Evolutionary conservation across 768 basidiomycete species (phyloP).

Genomic region (Lepiota brunneoincarnata): DNA sequence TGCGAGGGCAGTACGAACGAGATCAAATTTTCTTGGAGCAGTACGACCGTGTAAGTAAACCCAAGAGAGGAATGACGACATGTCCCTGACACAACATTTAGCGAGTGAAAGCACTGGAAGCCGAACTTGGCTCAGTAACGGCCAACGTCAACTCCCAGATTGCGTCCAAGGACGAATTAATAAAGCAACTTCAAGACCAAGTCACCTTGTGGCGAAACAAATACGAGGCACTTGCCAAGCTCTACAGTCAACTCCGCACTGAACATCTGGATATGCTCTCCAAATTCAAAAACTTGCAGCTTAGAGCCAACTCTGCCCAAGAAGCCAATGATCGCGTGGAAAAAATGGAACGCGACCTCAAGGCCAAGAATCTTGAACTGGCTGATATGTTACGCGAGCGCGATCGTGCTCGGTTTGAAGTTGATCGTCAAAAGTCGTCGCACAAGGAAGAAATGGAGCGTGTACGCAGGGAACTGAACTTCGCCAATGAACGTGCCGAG

Average conservation of each 20-base stretch:
- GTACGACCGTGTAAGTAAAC: constrained; percentile 79
- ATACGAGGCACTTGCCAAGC: constrained; percentile 96
- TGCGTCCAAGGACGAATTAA: constrained; percentile 90
- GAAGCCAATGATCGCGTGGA: constrained; percentile 99
- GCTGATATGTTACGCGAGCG: constrained; percentile 99
- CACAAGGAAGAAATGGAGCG: constrained; percentile 97
- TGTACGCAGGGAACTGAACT: constrained; percentile 85
- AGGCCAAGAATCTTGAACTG: constrained; percentile 96
- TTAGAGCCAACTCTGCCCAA: constrained; percentile 97
- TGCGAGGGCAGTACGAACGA: constrained; percentile 96
- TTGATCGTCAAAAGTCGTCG: constrained; percentile 88
- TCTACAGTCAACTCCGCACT: constrained; percentile 96
- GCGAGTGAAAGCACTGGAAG: constrained; percentile 95
- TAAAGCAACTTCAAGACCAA: constrained; percentile 94
- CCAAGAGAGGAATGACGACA: constrained; percentile 6
- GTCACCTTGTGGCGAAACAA: constrained; percentile 97
- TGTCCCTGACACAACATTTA: constrained; percentile 25
- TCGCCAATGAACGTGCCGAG: constrained; percentile 97
- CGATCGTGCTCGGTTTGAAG: constrained; percentile 92
- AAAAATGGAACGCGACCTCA: constrained; percentile 96
- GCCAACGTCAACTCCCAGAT: constrained; percentile 84
- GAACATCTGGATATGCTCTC: constrained; percentile 97
- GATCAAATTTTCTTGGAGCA: constrained; percentile 98
- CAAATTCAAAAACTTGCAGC: constrained; percentile 95
- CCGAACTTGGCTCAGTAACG: constrained; percentile 74